These are phyloP conservation scores for Parafenestella ontariensis DNA, from an alignment of 2,329 filamentous ascomycete species.

Conservation along the genomic window DNA sequence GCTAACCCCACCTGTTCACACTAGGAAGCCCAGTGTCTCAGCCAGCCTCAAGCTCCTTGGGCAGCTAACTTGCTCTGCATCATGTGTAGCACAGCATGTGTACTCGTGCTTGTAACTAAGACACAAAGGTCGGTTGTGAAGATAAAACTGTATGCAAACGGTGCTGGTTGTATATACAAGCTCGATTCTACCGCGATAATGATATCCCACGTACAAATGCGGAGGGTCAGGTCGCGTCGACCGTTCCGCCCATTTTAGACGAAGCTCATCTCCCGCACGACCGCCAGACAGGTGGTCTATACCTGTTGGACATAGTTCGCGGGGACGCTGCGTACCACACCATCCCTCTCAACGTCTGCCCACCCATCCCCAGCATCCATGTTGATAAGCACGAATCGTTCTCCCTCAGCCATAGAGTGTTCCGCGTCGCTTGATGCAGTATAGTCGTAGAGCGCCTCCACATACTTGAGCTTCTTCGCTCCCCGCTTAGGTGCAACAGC, in stretches of 20 bases:
- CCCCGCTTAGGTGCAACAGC: conserved; percentile 89
- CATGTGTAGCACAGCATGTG: conserved; percentile 12
- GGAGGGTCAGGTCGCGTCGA: neutral
- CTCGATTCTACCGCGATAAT: neutral
- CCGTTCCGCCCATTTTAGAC: neutral
- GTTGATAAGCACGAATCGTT: conserved; percentile 87
- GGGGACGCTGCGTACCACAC: conserved; percentile 85
- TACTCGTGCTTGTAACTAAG: conserved; percentile 4
- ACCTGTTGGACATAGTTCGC: conserved; percentile 89
- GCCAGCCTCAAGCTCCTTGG: neutral
- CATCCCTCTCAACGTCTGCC: conserved; percentile 94
- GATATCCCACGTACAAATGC: conserved; percentile 5
- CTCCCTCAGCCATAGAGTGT: conserved; percentile 89
- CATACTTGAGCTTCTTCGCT: conserved; percentile 92
- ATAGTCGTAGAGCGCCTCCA: conserved; percentile 93
- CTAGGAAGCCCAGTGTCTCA: neutral
- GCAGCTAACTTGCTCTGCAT: neutral
- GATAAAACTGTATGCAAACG: neutral
- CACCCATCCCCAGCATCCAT: conserved; percentile 92
- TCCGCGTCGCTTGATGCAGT: conserved; percentile 83
- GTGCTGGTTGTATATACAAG: conserved; percentile 3
- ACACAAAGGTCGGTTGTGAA: neutral
- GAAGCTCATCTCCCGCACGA: conserved; percentile 13
- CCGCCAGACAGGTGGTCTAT: conserved; percentile 44
- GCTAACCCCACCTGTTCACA: conserved; percentile 12